These are phyloP conservation scores for Schwanniomyces vanrijiae DNA, from an alignment of 805 yeast species.

Conservation along the genomic window DNA sequence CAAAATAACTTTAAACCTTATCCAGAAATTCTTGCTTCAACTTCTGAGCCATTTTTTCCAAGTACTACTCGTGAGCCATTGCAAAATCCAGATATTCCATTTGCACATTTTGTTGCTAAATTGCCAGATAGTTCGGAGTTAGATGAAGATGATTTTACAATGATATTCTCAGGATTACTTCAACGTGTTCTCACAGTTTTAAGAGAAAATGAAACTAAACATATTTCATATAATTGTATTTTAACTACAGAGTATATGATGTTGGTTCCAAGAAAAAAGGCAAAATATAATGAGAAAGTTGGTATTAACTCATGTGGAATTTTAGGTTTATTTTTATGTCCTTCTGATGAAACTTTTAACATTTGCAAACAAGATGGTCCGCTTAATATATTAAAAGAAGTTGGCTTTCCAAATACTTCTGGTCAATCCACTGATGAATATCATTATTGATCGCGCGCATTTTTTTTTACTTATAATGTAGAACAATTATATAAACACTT, in stretches of 20 bases:
- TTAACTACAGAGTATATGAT: slow-evolving; percentile 83
- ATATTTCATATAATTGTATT: slow-evolving; percentile 73
- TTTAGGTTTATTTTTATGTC: slow-evolving; percentile 77
- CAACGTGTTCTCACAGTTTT: slow-evolving; percentile 69
- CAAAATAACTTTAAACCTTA: slow-evolving; percentile 49
- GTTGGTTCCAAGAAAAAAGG: slow-evolving; percentile 75
- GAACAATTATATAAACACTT: slow-evolving; percentile 3
- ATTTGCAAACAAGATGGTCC: slow-evolving; percentile 50
- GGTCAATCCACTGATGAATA: slow-evolving; percentile 61
- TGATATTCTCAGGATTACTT: slow-evolving; percentile 70
- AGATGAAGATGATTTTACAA: slow-evolving; percentile 58
- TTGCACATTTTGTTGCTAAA: slow-evolving; percentile 81
- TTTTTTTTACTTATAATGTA: background rate
- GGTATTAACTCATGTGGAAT: slow-evolving; percentile 82
- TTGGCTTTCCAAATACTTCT: slow-evolving; percentile 67
- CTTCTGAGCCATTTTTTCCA: slow-evolving; percentile 55
- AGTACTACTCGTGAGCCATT: slow-evolving; percentile 55
- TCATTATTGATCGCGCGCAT: slow-evolving; percentile 44
- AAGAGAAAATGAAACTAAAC: slow-evolving; percentile 47
- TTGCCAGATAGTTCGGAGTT: slow-evolving; percentile 41
- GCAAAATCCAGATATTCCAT: slow-evolving; percentile 60
- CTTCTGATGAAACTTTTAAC: slow-evolving; percentile 55
- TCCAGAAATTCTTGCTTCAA: slow-evolving; percentile 48
- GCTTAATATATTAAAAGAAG: slow-evolving; percentile 52
- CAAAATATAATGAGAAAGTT: slow-evolving; percentile 47